Evolutionary conservation across 371 early-diverging fungal genomes (phyloP).

Genomic region (Nosema bombycis): DNA sequence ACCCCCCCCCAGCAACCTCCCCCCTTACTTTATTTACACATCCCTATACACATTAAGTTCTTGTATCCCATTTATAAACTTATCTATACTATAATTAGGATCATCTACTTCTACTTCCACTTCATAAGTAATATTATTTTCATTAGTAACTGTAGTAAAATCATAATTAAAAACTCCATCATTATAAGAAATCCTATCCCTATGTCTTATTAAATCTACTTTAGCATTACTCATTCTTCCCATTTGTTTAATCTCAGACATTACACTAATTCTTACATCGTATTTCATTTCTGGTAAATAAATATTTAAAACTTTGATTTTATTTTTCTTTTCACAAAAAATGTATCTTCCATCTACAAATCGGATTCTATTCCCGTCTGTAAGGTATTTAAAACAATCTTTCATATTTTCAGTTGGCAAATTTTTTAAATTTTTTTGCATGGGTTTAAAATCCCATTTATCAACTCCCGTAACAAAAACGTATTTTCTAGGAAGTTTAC

Average conservation of each 20-base stretch:
- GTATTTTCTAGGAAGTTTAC: constrained; percentile 10
- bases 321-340: constrained; percentile 34
- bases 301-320: constrained; percentile 20
- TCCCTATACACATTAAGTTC: background rate
- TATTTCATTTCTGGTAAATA: constrained; percentile 33
- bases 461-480: constrained; percentile 40
- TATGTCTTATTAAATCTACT: constrained; percentile 15
- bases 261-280: constrained; percentile 38
- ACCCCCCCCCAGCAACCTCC: no score
- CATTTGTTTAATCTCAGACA: constrained; percentile 21
- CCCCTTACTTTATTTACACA: no score
- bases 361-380: constrained; percentile 18
- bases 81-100: constrained; percentile 17
- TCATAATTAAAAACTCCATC: constrained; percentile 29
- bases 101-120: constrained; percentile 40
- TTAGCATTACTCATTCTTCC: constrained; percentile 13
- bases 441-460: constrained; percentile 2
- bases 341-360: constrained; percentile 16
- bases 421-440: constrained; percentile 9
- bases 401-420: constrained; percentile 17
- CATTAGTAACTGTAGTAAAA: constrained; percentile 23
- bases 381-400: constrained; percentile 14
- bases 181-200: constrained; percentile 24
- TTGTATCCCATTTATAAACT: background rate
- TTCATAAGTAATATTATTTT: constrained; percentile 31